These are phyloP conservation scores for Gaeumannomyces tritici DNA, from an alignment of 2,329 filamentous ascomycete genomes.

Conservation along the genomic window DNA sequence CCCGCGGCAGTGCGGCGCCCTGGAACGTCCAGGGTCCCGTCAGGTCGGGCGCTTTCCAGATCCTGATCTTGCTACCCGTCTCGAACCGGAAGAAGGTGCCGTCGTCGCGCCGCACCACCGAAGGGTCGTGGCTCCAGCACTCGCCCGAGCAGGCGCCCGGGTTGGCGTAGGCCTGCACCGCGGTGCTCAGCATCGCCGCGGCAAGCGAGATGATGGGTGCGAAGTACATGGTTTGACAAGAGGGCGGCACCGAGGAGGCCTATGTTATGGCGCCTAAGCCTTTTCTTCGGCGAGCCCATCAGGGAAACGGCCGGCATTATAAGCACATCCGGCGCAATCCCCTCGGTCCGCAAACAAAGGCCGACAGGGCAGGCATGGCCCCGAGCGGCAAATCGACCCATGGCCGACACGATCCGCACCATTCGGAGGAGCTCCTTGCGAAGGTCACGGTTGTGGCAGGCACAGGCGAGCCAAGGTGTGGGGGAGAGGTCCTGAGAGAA, in stretches of 20 bases:
- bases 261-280: too few relatives aligned
- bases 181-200: neutral
- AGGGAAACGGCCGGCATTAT: too few relatives aligned
- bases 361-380: too few relatives aligned
- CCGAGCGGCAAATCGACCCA: neutral
- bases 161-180: neutral
- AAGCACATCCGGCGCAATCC: neutral
- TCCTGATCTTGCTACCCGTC: slow-evolving; percentile 28
- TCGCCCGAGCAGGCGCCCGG: slow-evolving; percentile 21
- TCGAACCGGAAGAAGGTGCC: slow-evolving; percentile 33
- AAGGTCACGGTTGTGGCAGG: too few relatives aligned
- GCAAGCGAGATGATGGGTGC: neutral
- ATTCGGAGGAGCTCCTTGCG: neutral
- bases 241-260: too few relatives aligned
- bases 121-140: slow-evolving; percentile 23
- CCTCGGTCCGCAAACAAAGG: too few relatives aligned
- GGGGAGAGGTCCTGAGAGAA: neutral
- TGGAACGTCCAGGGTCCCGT: slow-evolving; percentile 30
- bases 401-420: neutral
- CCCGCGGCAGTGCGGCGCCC: slow-evolving; percentile 24
- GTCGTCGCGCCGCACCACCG: slow-evolving; percentile 26
- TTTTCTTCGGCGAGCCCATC: too few relatives aligned
- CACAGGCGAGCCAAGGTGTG: neutral
- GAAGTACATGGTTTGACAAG: neutral
- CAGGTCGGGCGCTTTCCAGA: slow-evolving; percentile 25